Evolutionary conservation across 2,329 filamentous ascomycete species (phyloP), one percentile per base, ranked within the genome.

Genomic region (Exophiala bonariae): DNA sequence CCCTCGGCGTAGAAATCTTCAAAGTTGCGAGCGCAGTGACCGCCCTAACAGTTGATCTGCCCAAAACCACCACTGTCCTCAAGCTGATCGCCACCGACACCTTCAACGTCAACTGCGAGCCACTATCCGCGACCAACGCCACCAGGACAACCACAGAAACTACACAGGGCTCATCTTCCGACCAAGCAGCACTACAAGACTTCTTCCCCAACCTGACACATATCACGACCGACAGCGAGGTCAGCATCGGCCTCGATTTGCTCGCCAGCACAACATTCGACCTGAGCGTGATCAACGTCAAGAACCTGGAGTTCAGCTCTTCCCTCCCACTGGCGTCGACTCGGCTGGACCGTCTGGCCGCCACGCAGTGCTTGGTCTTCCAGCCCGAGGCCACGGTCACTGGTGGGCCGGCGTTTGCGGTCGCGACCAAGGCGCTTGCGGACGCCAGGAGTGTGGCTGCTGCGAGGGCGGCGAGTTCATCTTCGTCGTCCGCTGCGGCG

Each of bases 401-500:
- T 11, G 17, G n/a, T 6, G 28, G 17, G 6, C n/a, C 37, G 20
- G 44, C 9, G 8, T 41, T 47, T 14, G 30, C 37, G 11, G 31
- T 16, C 2, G 44, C 37, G 2, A 22, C 18, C 14, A 20, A 28
- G 14, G 44, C 30, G 30, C 31, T 36, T n/a, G 11, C 28, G 18
- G 14, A 18, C 11, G 37, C 35, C 14, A 26, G 23, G 6, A 26
- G 23, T 11, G 11, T 26, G 23, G 23, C 23, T 6, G 22, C 38
- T 14, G 41, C 43, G 13, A 44, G 36, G 41, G 41, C 41, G 38
- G 39, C 28, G 28, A 33, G 39, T 19, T 42, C 39, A 4, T 42
- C 28, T 11, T 39, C 46, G 11, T 36, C 28, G 16, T 50, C 50
- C 26, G 50, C 40, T 28, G 47, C 51, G n/a, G 44, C 44, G 41